Percentiles rank a stretch among this genome's conserved stretches.
phyloP scores from a whole-genome alignment of 2,329 filamentous ascomycete genomes.

The Cytospora piceae region DNA sequence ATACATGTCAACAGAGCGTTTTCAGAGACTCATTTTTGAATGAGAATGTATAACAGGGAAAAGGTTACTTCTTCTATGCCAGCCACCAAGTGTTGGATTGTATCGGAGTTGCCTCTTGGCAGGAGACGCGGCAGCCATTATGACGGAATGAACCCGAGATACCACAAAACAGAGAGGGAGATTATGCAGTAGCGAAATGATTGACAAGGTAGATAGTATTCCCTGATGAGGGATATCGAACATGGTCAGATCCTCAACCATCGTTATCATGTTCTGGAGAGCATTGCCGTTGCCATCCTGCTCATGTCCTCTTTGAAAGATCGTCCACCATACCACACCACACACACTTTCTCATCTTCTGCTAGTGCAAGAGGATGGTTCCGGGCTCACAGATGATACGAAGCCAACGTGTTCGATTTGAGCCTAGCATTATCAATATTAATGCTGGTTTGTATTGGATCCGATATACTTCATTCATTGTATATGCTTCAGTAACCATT shows the following conservation, averaged over 20 bases:
- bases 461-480: background rate
- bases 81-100: background rate
- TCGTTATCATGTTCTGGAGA: no score
- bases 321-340: no score
- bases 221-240: background rate
- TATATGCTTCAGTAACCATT: background rate
- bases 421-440: background rate
- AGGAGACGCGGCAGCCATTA: constrained; percentile 19
- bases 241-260: background rate
- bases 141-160: constrained; percentile 14
- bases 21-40: background rate
- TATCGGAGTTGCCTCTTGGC: constrained; percentile 6
- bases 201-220: constrained; percentile 9
- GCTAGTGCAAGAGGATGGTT: background rate
- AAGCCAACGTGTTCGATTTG: background rate
- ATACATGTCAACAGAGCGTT: background rate
- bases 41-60: background rate
- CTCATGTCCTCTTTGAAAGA: background rate
- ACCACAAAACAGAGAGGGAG: constrained; percentile 4
- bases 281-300: background rate
- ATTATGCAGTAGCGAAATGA: constrained; percentile 1
- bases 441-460: background rate
- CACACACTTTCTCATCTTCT: background rate
- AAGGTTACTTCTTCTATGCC: background rate
- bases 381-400: background rate